A percentile compares a stretch with the other conserved stretches of the same genome.
Conservation (phyloP, 192 early-diverging fungal genomes). For the Coemansia sp. region DNA sequence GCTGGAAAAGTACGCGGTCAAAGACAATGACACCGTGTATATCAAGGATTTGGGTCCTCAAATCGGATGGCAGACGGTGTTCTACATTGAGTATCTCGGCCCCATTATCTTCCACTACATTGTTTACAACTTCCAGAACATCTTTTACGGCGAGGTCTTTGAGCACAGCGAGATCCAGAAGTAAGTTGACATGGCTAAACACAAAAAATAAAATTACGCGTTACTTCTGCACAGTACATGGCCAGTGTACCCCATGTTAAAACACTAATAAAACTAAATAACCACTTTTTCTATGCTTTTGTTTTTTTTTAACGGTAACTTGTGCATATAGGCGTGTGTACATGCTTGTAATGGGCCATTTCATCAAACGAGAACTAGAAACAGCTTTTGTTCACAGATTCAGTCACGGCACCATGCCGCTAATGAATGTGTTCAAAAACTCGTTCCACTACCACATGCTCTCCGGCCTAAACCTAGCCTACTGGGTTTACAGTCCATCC, state of each 20-base stretch:
- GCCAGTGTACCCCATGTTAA: background rate
- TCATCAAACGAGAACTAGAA: slow-evolving; percentile 90
- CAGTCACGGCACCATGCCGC: slow-evolving; percentile 94
- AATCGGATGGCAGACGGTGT: slow-evolving; percentile 92
- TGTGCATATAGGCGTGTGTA: slow-evolving; percentile 61
- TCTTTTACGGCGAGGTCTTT: slow-evolving; percentile 68
- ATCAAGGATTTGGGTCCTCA: slow-evolving; percentile 85
- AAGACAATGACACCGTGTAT: slow-evolving; percentile 61
- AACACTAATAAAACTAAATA: too few relatives aligned
- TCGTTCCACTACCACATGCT: slow-evolving; percentile 91
- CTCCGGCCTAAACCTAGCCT: slow-evolving; percentile 81
- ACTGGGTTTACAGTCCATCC: slow-evolving; percentile 84
- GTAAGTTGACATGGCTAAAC: slow-evolving; percentile 31
- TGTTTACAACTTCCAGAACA: slow-evolving; percentile 70
- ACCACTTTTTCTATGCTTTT: background rate
- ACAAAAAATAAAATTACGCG: background rate
- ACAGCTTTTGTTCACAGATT: slow-evolving; percentile 92
- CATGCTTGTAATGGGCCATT: slow-evolving; percentile 76
- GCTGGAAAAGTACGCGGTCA: slow-evolving; percentile 64
- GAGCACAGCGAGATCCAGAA: slow-evolving; percentile 75
- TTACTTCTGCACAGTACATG: slow-evolving; percentile 9
- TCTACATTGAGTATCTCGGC: slow-evolving; percentile 90
- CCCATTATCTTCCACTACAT: slow-evolving; percentile 85
- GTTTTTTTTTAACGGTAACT: background rate
- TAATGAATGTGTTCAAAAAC: slow-evolving; percentile 92